Conservation (phyloP, 345 rosid species). For the Moricandia arvensis region DNA sequence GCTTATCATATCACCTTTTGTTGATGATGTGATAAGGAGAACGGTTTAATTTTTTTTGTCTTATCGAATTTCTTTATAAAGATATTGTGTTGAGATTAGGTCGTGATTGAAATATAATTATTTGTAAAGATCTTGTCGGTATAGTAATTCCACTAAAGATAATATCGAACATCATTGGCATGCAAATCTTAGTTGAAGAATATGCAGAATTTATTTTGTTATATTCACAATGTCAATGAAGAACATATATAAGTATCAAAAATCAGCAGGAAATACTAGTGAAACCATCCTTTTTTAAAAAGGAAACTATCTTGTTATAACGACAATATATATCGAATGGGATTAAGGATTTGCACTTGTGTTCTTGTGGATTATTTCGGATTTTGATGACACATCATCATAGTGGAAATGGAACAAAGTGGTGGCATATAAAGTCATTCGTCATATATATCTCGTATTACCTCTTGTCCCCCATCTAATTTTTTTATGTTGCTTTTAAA, state of each 20-base stretch:
- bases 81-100: slow-evolving; percentile 30
- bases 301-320: too few species aligned
- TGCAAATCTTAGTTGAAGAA: background rate
- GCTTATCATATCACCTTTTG: slow-evolving; percentile 31
- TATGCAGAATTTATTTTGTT: background rate
- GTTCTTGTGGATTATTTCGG: too few species aligned
- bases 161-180: background rate
- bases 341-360: too few species aligned
- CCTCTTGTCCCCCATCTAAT: too few species aligned
- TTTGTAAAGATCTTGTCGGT: background rate
- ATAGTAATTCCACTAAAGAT: background rate
- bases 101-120: slow-evolving; percentile 15
- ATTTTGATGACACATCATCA: too few species aligned
- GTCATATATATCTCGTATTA: too few species aligned
- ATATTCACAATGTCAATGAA: background rate
- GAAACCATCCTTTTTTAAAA: too few species aligned
- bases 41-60: slow-evolving; percentile 16
- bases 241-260: background rate
- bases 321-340: too few species aligned
- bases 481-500: too few species aligned
- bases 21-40: slow-evolving; percentile 38
- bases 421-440: too few species aligned
- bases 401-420: too few species aligned
- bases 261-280: too few species aligned
- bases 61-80: slow-evolving; percentile 24